Percentiles rank a stretch among this genome's conserved stretches.
Evolutionary conservation across 495 filamentous ascomycete genomes (phyloP).

Genomic region (Neurospora sp.): DNA sequence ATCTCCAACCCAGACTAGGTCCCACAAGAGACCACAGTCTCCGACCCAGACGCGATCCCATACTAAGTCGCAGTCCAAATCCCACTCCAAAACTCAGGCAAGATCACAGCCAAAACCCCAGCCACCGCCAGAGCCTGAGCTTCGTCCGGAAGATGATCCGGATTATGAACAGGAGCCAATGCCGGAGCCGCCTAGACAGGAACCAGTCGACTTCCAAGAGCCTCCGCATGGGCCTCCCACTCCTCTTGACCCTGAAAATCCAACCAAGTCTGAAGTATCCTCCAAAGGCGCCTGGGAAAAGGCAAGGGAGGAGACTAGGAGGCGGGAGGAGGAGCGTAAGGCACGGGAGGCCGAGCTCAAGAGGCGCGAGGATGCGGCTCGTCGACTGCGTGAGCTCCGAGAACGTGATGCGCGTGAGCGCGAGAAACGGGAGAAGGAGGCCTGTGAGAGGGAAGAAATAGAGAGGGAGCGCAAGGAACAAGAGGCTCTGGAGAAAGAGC

Average conservation of each 20-base stretch:
- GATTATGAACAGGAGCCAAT: conserved; percentile 12
- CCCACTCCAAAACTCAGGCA: not conserved
- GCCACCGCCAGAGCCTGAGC: conserved; percentile 6
- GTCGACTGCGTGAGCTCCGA: conserved; percentile 41
- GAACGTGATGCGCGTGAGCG: conserved; percentile 54
- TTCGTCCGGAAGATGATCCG: conserved; percentile 20
- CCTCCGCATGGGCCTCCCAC: conserved; percentile 31
- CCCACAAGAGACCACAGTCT: conserved; percentile 1
- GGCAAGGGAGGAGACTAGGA: conserved; percentile 57
- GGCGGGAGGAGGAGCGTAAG: conserved; percentile 52
- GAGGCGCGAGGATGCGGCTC: conserved; percentile 40
- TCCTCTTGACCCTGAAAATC: conserved; percentile 15
- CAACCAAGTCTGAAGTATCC: conserved; percentile 12
- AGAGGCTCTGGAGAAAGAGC: conserved; percentile 30
- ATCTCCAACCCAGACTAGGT: conserved; percentile 1
- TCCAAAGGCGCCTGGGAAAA: conserved; percentile 55
- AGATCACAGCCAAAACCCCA: conserved; percentile 3
- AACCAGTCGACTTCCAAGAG: not conserved
- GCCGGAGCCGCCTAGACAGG: not conserved
- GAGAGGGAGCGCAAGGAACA: conserved; percentile 29
- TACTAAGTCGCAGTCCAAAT: not conserved
- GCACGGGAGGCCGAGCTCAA: conserved; percentile 38
- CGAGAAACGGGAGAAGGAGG: conserved; percentile 41
- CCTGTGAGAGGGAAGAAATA: conserved; percentile 25
- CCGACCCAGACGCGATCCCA: conserved; percentile 7